These are phyloP conservation scores for Saccharomycopsis fermentans DNA, from an alignment of 805 yeast genomes.

Conservation along the genomic window DNA sequence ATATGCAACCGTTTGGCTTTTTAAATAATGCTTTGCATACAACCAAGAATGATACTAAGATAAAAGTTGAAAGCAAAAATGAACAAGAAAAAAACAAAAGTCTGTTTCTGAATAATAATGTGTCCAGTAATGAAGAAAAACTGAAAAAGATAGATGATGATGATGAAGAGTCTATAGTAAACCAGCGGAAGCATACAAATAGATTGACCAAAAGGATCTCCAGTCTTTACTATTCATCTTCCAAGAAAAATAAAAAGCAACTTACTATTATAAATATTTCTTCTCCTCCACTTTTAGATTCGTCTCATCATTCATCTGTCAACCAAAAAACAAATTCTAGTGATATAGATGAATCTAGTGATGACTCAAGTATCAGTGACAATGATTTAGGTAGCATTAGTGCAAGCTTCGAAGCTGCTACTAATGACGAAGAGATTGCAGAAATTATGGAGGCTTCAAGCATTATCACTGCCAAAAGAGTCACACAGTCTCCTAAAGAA, in stretches of 20 bases:
- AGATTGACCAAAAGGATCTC: background rate
- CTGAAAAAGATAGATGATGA: background rate
- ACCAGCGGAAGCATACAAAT: background rate
- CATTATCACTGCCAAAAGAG: conserved; percentile 1
- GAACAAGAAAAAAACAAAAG: background rate
- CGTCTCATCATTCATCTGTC: background rate
- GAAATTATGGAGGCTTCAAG: conserved; percentile 1
- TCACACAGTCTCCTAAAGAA: background rate
- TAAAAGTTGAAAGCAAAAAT: no score
- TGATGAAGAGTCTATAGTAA: background rate
- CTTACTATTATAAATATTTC: background rate
- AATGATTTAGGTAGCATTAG: background rate
- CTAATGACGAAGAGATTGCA: background rate
- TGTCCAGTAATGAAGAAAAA: background rate
- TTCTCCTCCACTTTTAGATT: background rate
- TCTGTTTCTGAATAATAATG: no score
- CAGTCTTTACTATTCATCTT: background rate
- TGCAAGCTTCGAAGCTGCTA: background rate
- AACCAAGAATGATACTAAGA: no score
- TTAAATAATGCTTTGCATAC: background rate
- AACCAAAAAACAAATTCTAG: background rate
- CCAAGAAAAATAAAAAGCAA: background rate
- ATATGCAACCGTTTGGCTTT: background rate
- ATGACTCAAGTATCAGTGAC: background rate
- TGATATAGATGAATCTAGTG: background rate